Evolutionary conservation across 192 early-diverging fungal species (phyloP), one percentile per base, ranked within the genome.

Genomic region (Coemansia erecta): DNA sequence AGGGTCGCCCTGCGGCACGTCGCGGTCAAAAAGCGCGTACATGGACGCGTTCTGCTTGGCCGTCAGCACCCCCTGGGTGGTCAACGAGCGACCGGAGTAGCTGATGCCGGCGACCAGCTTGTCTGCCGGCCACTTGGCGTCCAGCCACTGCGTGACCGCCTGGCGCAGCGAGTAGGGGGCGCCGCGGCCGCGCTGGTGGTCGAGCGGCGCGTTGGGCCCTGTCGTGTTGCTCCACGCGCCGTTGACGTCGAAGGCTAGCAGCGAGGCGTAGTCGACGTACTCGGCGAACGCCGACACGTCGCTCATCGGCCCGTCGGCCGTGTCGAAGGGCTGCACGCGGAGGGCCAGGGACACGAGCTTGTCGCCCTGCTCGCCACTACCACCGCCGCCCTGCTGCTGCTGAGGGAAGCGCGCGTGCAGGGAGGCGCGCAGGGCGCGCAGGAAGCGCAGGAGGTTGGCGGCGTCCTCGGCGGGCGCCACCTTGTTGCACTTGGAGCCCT

Each of bases 221-320:
- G 84, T 88, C 0, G 72, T 64, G 39, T 74, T 55, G 50, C 72
- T 66, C 85, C 86, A 90, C 4, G 79, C 65, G 23, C 86, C 85
- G 61, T 83, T 73, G 55, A 81, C 75, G 63, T 87, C 88, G 51
- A 90, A 89, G 2, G 83, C 84, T 83, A 88, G 80, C 21, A 93
- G 53, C 17, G 87, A 87, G 28, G 89, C 83, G 44, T 80, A 83
- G 64, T 86, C 82, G 2, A 91, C 79, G 31, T 79, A 83, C 58
- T 84, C 77, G 51, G 82, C 84, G 66, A 82, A 88, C 11, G 64
- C 80, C 35, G 70, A 75, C 6, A 88, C 80, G 28, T 89, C 83
- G 10, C 64, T 64, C 56, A 88, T 63, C 26, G 76, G 68, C 0
- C 85, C 82, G 17, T 72, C 67, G 9, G 72, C 46, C 13, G 64